Conservation (phyloP, 208 protist species). For the Wallacemonas sp. region DNA sequence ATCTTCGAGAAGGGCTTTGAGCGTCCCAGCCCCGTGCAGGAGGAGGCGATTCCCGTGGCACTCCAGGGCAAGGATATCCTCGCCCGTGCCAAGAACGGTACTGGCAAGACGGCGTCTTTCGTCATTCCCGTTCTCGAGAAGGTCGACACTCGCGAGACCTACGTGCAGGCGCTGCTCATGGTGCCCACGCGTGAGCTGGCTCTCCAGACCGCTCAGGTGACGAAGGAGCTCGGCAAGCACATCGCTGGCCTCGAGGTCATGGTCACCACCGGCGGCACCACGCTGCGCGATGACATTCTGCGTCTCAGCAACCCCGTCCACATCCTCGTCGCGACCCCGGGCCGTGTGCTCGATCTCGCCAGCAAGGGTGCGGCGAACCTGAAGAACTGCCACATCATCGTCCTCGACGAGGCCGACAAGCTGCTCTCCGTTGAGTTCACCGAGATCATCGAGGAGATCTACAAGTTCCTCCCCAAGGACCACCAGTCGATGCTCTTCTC, state of each 20-base stretch:
- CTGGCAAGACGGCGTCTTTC: constrained; percentile 99
- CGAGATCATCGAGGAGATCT: constrained; percentile 94
- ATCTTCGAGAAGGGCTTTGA: constrained; percentile 99
- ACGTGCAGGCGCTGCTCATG: constrained; percentile 98
- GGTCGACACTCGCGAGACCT: constrained; percentile 89
- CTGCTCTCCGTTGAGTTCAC: constrained; percentile 97
- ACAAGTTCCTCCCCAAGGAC: constrained; percentile 85
- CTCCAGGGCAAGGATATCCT: constrained; percentile 97
- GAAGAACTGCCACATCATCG: constrained; percentile 91
- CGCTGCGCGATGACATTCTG: constrained; percentile 98
- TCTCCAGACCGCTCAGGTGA: constrained; percentile 98
- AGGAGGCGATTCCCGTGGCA: constrained; percentile 97
- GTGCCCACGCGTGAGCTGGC: constrained; percentile 99
- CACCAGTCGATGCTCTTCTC: constrained; percentile 98
- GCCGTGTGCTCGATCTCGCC: constrained; percentile 97
- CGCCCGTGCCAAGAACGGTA: constrained; percentile 99
- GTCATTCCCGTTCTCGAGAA: constrained; percentile 98
- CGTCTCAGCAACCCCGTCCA: constrained; percentile 96
- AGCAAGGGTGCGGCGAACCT: constrained; percentile 96
- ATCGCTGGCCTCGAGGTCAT: constrained; percentile 95
- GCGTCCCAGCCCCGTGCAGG: constrained; percentile 98
- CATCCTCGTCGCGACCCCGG: constrained; percentile 99
- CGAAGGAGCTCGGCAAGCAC: constrained; percentile 98
- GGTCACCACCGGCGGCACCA: constrained; percentile 98
- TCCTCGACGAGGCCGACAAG: constrained; percentile 99